Base-by-base conservation (phyloP, 495 filamentous ascomycete species). In the Rhypophila decipiens region DNA sequence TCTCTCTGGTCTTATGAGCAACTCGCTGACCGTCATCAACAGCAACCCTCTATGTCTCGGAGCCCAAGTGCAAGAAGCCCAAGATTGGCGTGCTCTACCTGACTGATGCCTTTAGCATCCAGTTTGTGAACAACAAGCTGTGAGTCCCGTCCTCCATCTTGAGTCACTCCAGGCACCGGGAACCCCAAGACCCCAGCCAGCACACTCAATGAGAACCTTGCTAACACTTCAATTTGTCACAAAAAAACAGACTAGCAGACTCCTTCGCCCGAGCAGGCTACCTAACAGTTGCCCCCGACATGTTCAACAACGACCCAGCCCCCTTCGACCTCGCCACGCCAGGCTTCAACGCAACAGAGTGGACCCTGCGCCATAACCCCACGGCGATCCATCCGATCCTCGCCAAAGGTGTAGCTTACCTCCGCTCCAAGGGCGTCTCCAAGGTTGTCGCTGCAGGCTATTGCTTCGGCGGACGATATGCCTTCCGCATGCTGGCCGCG, bases 191-290 rank as follows among this genome's bases (percentile, higher is more conserved):
- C 27, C 13, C 27, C 27, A 31, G 27, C 27, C 13, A 31, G 27
- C 27, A 31, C 27, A 31, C 13, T 31, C 7, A 13, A 31, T 31
- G 27, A 31, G 7, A 31, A 31, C 13, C 13, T 7, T 31, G 7
- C 27, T 31, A 31, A 31, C 27, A 31, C 27, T 31, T 13, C 13
- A 31, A 13, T n/a, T n/a, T n/a, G n/a, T 7, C 13, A 31, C 7
- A 31, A 7, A 31, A 31, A 31, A 7, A 31, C 27, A 31, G 69
- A 17, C 70, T 87, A 36, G 82, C 84, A 46, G 85, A 89, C 64
- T 78, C 81, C 61, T 85, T 79, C 57, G 85, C 85, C 38, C 74
- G 75, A 51, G 82, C 82, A 47, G 86, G 85, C 35, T 90, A 85
- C 63, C 69, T 84, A 38, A 77, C 79, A 44, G 70, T 86, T n/a